Percentiles rank a stretch among this genome's conserved stretches.
Conservation (phyloP, 1,139 yeast species). For the Meyerozyma athensensis region DNA sequence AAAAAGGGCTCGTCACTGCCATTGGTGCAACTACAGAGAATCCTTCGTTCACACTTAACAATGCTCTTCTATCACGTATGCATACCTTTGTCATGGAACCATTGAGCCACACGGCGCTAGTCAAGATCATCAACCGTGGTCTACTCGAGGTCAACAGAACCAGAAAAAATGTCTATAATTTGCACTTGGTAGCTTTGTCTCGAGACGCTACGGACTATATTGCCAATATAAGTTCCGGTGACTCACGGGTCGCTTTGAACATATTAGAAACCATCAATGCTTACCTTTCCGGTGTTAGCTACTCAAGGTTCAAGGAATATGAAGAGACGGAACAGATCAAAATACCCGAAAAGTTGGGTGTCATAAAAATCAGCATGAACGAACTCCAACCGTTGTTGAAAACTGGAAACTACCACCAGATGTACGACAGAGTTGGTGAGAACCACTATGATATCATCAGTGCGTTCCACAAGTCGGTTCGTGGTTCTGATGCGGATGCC, state of each 20-base stretch:
- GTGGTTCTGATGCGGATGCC: conserved; percentile 89
- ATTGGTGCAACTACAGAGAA: conserved; percentile 98
- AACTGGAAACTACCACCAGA: conserved; percentile 45
- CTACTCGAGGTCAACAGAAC: conserved; percentile 55
- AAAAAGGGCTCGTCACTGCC: conserved; percentile 58
- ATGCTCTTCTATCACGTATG: conserved; percentile 84
- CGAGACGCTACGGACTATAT: conserved; percentile 62
- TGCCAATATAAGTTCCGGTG: conserved; percentile 83
- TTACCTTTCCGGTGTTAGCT: conserved; percentile 33
- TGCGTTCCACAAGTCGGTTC: conserved; percentile 85
- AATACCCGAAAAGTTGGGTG: conserved; percentile 17
- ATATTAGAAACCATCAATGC: conserved; percentile 54
- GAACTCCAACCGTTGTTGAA: conserved; percentile 36
- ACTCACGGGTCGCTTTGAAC: conserved; percentile 79
- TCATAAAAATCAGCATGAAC: conserved; percentile 28
- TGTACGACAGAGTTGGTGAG: conserved; percentile 87
- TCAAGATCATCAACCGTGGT: conserved; percentile 58
- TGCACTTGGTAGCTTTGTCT: conserved; percentile 47
- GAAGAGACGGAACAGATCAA: conserved; percentile 18
- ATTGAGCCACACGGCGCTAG: conserved; percentile 50
- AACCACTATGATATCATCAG: conserved; percentile 92
- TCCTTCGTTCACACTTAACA: conserved; percentile 86
- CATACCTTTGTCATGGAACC: conserved; percentile 80
- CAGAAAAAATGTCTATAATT: conserved; percentile 37
- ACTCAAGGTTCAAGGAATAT: conserved; percentile 10